Base-by-base conservation (phyloP, 306 rosid species). In the Vigna angularis region DNA sequence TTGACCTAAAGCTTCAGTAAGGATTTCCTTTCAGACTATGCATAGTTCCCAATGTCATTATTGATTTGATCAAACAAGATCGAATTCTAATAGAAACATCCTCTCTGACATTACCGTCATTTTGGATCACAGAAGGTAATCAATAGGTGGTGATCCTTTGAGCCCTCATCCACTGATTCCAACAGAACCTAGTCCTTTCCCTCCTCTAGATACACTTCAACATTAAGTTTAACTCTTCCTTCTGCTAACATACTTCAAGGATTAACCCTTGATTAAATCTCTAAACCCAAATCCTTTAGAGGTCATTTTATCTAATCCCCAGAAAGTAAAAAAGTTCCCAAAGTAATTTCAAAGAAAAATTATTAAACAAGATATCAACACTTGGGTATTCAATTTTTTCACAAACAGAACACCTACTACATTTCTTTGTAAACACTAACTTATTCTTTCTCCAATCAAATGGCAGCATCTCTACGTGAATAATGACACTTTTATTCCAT, bases 31-130 rank as follows among this genome's bases (percentile, higher is more conserved):
- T 14, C 42, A 14, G 42, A 45, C 4, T 38, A 82, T 83, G 40
- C 16, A 66, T 7, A 48, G 57, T 58, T 71, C 55, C 13, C 16
- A 18, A 17, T 58, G 42, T 57, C 20, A 61, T 68, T 73, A 47
- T 49, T 59, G 26, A 50, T 56, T 78, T 57, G 53, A 26, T 72
- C 18, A 12, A 52, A 66, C 72, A 65, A 66, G 51, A 65, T 62
- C 53, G 22, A 55, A 56, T 47, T 67, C 48, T 45, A 47, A 72
- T 55, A 56, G 72, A 72, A 66, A 77, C 42, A 50, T 68, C 45
- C 55, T 72, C 66, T 65, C 59, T 12, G 0, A 74, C 66, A 42
- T 50, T 12, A 62, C 28, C 5, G 15, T 66, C 80, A 40, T 58
- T 49, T 48, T 40, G 55, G 24, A 77, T 48, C 44, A 40, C 22